Conservation (phyloP, 371 early-diverging fungal species). For the Mucor plumbeus region DNA sequence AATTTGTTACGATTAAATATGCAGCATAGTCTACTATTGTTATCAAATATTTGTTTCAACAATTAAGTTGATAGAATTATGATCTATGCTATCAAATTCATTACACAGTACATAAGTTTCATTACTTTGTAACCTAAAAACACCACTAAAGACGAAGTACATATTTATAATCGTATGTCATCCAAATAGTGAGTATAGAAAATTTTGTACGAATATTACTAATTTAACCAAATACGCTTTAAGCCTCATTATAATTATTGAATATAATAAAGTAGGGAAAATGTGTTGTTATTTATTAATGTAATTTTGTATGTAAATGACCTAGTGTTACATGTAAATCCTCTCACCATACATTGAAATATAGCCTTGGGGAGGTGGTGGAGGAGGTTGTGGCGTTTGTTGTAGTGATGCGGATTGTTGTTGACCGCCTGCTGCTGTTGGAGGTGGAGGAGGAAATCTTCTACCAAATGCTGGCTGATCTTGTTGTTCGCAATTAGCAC, state of each 20-base stretch:
- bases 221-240: not conserved
- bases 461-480: constrained; percentile 6
- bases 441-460: constrained; percentile 15
- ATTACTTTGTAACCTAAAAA: no score
- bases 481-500: constrained; percentile 1
- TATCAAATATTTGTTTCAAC: no score
- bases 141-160: no score
- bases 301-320: not conserved
- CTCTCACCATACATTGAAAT: constrained; percentile 6
- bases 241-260: not conserved
- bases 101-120: no score
- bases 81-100: no score
- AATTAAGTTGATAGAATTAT: no score
- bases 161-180: no score
- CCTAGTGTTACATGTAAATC: not conserved
- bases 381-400: constrained; percentile 10
- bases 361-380: not conserved
- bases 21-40: no score
- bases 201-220: not conserved
- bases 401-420: not conserved
- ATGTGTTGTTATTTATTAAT: not conserved
- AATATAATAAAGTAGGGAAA: no score
- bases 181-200: no score
- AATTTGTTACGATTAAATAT: no score
- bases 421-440: not conserved